Base-by-base conservation (phyloP, 352 stramenopile genomes). In the Phytophthora capsici region DNA sequence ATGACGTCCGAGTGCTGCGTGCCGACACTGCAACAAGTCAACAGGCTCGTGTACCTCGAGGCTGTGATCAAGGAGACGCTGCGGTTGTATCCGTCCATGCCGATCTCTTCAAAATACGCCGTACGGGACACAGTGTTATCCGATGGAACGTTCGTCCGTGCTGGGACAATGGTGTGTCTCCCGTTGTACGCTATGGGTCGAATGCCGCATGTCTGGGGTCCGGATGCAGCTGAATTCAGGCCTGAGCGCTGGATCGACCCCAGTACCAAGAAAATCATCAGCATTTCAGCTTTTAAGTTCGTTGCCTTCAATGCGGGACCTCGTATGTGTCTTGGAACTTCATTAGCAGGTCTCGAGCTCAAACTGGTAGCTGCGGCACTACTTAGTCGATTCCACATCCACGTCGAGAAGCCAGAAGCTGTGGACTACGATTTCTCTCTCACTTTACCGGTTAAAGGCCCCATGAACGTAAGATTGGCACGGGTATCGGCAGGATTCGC, bases 1-100 rank as follows among this genome's bases (percentile, higher is more conserved):
- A 23, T 63, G n/a, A 34, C 3, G 13, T 44, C 43, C 12, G 57
- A 62, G 14, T 46, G 37, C 49, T 61, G 49, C 13, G 49, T 66
- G 5, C 57, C 63, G 23, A 68, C 57, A 8, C 28, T 63, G n/a
- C 10, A 57, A 10, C 57, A 71, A 22, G 57, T 63, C 3, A 67
- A 67, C 49, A 51, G 46, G 43, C 62, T 91, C 9, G 71, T 72
- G 38, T 91, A 90, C 60, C 38, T 89, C n/a, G 64, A 80, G 28
- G 83, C 77, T 12, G 77, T 69, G 23, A 57, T 90, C 36, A 73
- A 70, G 19, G 83, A 91, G 52, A 86, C 63, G 7, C 53, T 91
- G 20, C 77, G 82, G 2, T 52, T 91, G 30, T 82, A 91, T 53
- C 86, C 86, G 3, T 68, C 76, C 17, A 76, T 88, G 6, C 77